These are phyloP conservation scores for Elsinoe arachidis DNA, from an alignment of 2,329 filamentous ascomycete species.

Conservation along the genomic window DNA sequence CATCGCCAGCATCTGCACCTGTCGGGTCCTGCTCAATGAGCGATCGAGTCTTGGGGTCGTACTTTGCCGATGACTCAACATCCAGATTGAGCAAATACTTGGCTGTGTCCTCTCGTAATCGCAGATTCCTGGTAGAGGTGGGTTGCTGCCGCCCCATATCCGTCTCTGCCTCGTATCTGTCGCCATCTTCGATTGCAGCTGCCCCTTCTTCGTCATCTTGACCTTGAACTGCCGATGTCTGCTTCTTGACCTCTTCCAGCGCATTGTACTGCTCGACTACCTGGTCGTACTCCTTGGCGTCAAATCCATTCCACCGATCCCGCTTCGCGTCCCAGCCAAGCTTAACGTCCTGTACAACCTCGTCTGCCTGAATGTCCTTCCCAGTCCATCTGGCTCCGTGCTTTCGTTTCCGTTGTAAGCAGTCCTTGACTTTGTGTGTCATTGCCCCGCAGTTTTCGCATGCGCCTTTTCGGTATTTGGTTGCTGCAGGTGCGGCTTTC, in stretches of 20 bases:
- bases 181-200: slow-evolving; percentile 46
- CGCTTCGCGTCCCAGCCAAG: slow-evolving; percentile 95
- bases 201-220: slow-evolving; percentile 35
- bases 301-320: slow-evolving; percentile 98
- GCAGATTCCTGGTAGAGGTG: slow-evolving; percentile 80
- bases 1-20: slow-evolving; percentile 80
- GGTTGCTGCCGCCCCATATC: slow-evolving; percentile 94
- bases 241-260: slow-evolving; percentile 63
- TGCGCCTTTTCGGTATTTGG: slow-evolving; percentile 94
- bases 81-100: slow-evolving; percentile 95
- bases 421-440: slow-evolving; percentile 94
- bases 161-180: slow-evolving; percentile 80
- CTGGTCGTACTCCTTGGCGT: slow-evolving; percentile 71
- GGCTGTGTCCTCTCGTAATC: slow-evolving; percentile 91
- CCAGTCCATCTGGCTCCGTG: slow-evolving; percentile 88
- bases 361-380: slow-evolving; percentile 86
- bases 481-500: slow-evolving; percentile 76
- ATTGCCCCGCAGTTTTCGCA: slow-evolving; percentile 98
- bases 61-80: slow-evolving; percentile 80
- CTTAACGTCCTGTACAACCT: slow-evolving; percentile 73
- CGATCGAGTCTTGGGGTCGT: slow-evolving; percentile 89
- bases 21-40: slow-evolving; percentile 77
- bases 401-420: slow-evolving; percentile 77
- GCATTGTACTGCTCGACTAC: slow-evolving; percentile 88
- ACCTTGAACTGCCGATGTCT: slow-evolving; percentile 33